Evolutionary conservation across 345 rosid species (phyloP).

Genomic region (Eucalyptus curtisii): DNA sequence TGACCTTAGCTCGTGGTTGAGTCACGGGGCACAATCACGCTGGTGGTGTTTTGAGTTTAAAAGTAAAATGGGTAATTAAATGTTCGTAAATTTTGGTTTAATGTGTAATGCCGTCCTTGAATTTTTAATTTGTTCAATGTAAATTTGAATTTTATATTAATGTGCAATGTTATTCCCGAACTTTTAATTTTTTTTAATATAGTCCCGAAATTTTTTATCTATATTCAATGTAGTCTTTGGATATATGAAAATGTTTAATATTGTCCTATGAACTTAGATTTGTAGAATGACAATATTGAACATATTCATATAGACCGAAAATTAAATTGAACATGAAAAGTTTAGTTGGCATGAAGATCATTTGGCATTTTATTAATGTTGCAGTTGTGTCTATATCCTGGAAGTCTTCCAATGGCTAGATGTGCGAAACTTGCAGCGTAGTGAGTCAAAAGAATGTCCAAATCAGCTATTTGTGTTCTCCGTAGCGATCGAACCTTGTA

Average conservation of each 20-base stretch:
- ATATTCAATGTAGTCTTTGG: neutral
- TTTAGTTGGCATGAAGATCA: neutral
- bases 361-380: neutral
- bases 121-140: neutral
- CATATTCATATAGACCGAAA: neutral
- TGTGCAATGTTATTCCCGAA: neutral
- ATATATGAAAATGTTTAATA: neutral
- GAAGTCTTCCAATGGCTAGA: neutral
- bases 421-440: neutral
- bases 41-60: neutral
- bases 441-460: neutral
- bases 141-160: neutral
- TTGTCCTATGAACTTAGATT: neutral
- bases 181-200: neutral
- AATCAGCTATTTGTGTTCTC: neutral
- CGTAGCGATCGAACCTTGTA: neutral
- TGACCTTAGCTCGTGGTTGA: neutral
- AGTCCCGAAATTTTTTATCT: neutral
- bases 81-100: neutral
- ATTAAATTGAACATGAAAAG: neutral
- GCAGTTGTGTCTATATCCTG: neutral
- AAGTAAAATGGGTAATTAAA: neutral
- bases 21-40: neutral
- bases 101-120: neutral
- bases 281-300: neutral